Base-by-base conservation (phyloP, 2,329 filamentous ascomycete species). In the Diplodia intermedia region DNA sequence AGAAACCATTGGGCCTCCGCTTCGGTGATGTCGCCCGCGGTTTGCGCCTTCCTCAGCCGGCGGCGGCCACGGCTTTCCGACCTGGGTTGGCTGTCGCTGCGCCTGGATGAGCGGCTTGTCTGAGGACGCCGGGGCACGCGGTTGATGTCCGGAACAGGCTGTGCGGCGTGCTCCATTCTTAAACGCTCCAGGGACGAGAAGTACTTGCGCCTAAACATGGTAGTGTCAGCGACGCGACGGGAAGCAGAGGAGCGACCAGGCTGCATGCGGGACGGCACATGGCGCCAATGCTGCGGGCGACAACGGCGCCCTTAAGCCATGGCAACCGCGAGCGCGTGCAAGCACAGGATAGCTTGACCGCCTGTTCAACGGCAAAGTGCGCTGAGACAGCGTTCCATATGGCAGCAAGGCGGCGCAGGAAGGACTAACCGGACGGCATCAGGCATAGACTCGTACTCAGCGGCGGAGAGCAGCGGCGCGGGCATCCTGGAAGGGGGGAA, bases 171-270 rank as follows among this genome's bases (percentile, higher is more conserved):
- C 73, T 88, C 87, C 62, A 92, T 88, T 73, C 88, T 87, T 69
- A 91, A 83, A 68, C 90, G 86, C 79, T 93, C 90, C 70, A 90
- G 83, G 8, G 87, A 89, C 38, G 90, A 91, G 80, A 92, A 92
- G 80, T 91, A 92, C 87, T 92, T 84, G 74, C 79, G 79, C 74
- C 82, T 84, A 40, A 33, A 6, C 33, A 11, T 57, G 33, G 68
- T 73, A 50, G n/a, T 70, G 74, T 69, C 33, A 69, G 67, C 72
- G 71, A 71, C 2, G 36, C 18, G 67, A 23, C 54, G 67, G 47
- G n/a, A 18, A 7, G 62, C 3, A 36, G 54, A 49, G 47, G 62
- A 47, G 36, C 36, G 36, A 31, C 23, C 62, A 55, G 15, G 31
- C 47, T 20, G 49, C n/a, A 65, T 53, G 61, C 50, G 61, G 47